These are phyloP conservation scores for Limtongia smithiae DNA, from an alignment of 805 yeast genomes.

Conservation along the genomic window DNA sequence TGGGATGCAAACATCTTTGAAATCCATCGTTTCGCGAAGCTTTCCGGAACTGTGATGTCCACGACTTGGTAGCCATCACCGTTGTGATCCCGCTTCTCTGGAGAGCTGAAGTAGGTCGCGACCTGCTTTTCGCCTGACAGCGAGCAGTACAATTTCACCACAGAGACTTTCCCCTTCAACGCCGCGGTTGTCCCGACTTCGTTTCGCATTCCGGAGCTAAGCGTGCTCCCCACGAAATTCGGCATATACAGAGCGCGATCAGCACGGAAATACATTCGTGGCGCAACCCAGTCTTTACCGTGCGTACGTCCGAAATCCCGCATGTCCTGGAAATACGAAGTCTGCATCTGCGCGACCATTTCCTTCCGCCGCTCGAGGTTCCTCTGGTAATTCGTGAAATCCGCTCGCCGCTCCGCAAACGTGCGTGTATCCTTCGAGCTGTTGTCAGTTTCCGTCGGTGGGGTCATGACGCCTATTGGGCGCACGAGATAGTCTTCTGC, in stretches of 20 bases:
- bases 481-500: conserved; percentile 26
- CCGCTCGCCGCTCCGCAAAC: conserved; percentile 42
- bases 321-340: conserved; percentile 64
- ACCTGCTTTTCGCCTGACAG: conserved; percentile 68
- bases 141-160: conserved; percentile 64
- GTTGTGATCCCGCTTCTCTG: conserved; percentile 42
- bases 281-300: conserved; percentile 83
- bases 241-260: conserved; percentile 81
- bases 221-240: conserved; percentile 59
- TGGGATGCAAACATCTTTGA: conserved; percentile 51
- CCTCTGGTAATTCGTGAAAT: conserved; percentile 49
- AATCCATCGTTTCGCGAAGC: conserved; percentile 61
- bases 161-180: conserved; percentile 52
- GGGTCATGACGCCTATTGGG: conserved; percentile 47
- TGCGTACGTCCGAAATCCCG: conserved; percentile 60
- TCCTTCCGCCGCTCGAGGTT: conserved; percentile 48
- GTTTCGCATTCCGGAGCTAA: conserved; percentile 37
- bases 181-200: conserved; percentile 39
- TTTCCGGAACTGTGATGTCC: conserved; percentile 74
- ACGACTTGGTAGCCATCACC: conserved; percentile 57
- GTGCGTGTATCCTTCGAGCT: conserved; percentile 43
- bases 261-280: conserved; percentile 68
- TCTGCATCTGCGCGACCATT: conserved; percentile 52
- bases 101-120: conserved; percentile 53
- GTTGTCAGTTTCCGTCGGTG: conserved; percentile 43